phyloP scores from a whole-genome alignment of 495 filamentous ascomycete genomes.

The Jackrogersella multiformis region DNA sequence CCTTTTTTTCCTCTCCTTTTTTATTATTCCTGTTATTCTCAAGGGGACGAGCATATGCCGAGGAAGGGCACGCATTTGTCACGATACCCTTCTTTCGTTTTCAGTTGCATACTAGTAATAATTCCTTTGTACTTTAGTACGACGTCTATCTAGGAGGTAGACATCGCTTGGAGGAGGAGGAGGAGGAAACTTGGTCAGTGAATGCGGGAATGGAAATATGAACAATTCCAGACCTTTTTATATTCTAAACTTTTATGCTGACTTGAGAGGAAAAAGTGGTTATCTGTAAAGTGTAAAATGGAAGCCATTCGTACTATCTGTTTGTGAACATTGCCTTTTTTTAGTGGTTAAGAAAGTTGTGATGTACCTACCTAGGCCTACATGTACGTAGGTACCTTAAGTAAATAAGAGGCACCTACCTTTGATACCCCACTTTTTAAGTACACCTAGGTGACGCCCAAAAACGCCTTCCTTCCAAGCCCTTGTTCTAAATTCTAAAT shows the following conservation, averaged over 20 bases:
- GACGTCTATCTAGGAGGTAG: not conserved
- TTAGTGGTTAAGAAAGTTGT: no score
- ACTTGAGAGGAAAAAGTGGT: not conserved
- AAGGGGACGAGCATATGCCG: slow-evolving; percentile 15
- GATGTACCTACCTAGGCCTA: no score
- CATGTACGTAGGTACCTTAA: no score
- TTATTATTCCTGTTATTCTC: not conserved
- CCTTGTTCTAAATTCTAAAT: no score
- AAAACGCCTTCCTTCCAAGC: not conserved
- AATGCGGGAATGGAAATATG: slow-evolving; percentile 8
- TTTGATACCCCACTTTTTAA: no score
- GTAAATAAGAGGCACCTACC: no score
- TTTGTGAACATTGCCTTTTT: no score
- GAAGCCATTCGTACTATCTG: no score
- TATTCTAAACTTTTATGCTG: not conserved
- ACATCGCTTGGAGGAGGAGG: slow-evolving; percentile 1
- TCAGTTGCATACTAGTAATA: slow-evolving; percentile 17
- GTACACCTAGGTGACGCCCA: not conserved
- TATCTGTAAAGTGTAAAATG: no score
- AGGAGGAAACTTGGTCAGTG: not conserved
- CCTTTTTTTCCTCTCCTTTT: slow-evolving; percentile 11
- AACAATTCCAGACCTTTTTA: not conserved
- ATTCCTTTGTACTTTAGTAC: slow-evolving; percentile 12
- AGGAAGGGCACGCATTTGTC: slow-evolving; percentile 26
- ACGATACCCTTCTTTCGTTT: slow-evolving; percentile 44